These are phyloP conservation scores for Friedmanniomyces simplex DNA, from an alignment of 495 filamentous ascomycete genomes.

Conservation along the genomic window DNA sequence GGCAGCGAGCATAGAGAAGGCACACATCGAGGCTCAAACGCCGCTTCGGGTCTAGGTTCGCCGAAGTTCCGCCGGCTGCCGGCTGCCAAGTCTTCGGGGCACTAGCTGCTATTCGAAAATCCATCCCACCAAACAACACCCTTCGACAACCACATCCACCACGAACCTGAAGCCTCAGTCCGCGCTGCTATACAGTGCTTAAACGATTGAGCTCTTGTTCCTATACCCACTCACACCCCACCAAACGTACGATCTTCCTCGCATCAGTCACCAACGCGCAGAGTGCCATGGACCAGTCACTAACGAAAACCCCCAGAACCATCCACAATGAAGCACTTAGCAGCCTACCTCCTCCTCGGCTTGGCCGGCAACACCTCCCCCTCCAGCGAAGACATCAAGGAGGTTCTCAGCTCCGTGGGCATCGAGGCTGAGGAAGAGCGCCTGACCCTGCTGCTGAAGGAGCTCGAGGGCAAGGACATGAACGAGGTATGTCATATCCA, in stretches of 20 bases:
- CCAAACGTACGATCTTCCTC: background rate
- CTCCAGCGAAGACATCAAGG: slow-evolving; percentile 78
- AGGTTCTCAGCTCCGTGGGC: slow-evolving; percentile 84
- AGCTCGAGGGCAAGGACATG: slow-evolving; percentile 97
- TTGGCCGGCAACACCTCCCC: slow-evolving; percentile 88
- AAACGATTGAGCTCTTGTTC: too few relatives aligned
- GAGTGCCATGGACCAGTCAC: background rate
- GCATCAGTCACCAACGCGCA: background rate
- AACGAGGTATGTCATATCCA: slow-evolving; percentile 70
- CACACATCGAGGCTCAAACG: too few relatives aligned
- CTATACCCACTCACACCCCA: background rate
- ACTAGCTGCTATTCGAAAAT: too few relatives aligned
- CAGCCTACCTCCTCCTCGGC: slow-evolving; percentile 93
- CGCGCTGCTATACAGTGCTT: slow-evolving; percentile 48
- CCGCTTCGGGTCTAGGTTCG: too few relatives aligned
- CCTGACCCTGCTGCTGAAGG: slow-evolving; percentile 69
- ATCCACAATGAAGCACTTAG: slow-evolving; percentile 97
- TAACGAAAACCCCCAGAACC: slow-evolving; percentile 15
- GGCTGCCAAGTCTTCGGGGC: too few relatives aligned
- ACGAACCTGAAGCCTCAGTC: slow-evolving; percentile 73
- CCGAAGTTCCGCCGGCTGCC: too few relatives aligned
- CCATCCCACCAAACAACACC: too few relatives aligned
- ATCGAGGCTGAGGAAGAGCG: slow-evolving; percentile 90
- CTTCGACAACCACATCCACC: background rate
- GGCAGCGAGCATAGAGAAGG: too few relatives aligned